phyloP scores from a whole-genome alignment of 2,329 filamentous ascomycete species.

The Pezicula radicicola region DNA sequence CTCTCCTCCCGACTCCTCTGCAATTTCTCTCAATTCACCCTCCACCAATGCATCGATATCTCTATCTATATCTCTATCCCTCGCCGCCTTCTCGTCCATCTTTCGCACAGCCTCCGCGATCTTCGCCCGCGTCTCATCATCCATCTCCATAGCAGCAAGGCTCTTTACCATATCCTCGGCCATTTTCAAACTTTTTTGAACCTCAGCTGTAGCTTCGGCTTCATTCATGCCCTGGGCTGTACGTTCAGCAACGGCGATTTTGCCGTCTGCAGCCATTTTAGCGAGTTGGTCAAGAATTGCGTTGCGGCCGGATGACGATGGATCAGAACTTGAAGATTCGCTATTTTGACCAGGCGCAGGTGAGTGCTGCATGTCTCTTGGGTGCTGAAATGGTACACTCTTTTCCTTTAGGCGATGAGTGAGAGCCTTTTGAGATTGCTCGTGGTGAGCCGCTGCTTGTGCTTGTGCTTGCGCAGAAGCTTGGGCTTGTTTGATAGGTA shows the following conservation, averaged over 20 bases:
- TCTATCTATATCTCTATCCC: no score
- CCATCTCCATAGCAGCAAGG: not conserved
- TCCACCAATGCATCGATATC: no score
- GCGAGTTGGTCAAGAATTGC: not conserved
- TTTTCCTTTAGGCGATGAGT: not conserved
- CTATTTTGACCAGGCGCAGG: not conserved
- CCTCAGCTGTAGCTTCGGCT: not conserved
- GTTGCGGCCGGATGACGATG: not conserved
- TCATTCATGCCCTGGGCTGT: not conserved
- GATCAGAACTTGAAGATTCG: not conserved
- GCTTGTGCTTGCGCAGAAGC: constrained; percentile 16
- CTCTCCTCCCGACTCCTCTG: no score
- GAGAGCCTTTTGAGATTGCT: not conserved
- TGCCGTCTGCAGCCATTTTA: not conserved
- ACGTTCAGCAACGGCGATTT: not conserved
- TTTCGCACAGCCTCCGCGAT: not conserved
- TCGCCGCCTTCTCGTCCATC: not conserved
- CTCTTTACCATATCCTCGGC: constrained; percentile 1
- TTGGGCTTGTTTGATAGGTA: constrained; percentile 25
- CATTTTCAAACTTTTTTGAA: not conserved
- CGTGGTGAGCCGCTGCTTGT: not conserved
- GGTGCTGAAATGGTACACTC: not conserved
- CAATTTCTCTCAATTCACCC: no score
- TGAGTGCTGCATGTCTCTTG: not conserved
- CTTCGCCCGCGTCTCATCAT: not conserved